A percentile compares a stretch with the other conserved stretches of the same genome.
Evolutionary conservation across 495 filamentous ascomycete genomes (phyloP).

Genomic region (Chlorociboria aeruginascens): DNA sequence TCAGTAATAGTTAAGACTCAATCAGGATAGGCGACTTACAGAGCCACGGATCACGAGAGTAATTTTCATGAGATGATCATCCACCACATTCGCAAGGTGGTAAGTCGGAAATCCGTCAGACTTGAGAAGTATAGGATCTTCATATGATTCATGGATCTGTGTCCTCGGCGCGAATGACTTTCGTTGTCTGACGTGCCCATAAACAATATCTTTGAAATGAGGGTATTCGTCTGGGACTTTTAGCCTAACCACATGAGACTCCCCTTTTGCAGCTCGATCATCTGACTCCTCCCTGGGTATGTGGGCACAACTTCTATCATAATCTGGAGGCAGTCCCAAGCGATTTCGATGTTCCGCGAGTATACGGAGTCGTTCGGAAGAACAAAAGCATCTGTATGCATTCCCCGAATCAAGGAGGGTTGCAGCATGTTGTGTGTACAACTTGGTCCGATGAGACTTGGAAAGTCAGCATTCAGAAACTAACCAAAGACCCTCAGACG

Average conservation of each 20-base stretch:
- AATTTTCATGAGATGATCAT: slow-evolving; percentile 89
- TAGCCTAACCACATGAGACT: slow-evolving; percentile 69
- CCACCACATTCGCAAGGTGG: slow-evolving; percentile 92
- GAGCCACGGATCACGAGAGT: slow-evolving; percentile 88
- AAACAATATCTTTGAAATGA: slow-evolving; percentile 62
- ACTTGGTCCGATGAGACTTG: slow-evolving; percentile 64
- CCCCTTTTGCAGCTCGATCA: slow-evolving; percentile 49
- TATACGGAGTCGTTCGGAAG: slow-evolving; percentile 51
- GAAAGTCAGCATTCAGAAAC: not conserved
- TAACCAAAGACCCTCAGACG: not conserved
- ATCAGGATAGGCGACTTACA: slow-evolving; percentile 32
- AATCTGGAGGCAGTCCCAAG: slow-evolving; percentile 50
- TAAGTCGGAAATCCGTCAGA: slow-evolving; percentile 88
- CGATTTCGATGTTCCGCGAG: slow-evolving; percentile 47
- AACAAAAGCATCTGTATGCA: slow-evolving; percentile 92
- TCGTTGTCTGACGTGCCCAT: slow-evolving; percentile 46
- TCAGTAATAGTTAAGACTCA: not conserved
- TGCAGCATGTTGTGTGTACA: slow-evolving; percentile 64
- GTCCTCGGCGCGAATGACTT: not conserved
- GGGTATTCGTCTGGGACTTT: slow-evolving; percentile 47
- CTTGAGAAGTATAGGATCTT: slow-evolving; percentile 80
- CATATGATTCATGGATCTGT: slow-evolving; percentile 29
- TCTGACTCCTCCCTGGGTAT: slow-evolving; percentile 57
- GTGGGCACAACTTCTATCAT: slow-evolving; percentile 64
- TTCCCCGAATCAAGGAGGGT: slow-evolving; percentile 56